A percentile compares a stretch with the other conserved stretches of the same genome.
phyloP scores from a whole-genome alignment of 2,329 filamentous ascomycete species.

The Emmonsiellopsis sp. region DNA sequence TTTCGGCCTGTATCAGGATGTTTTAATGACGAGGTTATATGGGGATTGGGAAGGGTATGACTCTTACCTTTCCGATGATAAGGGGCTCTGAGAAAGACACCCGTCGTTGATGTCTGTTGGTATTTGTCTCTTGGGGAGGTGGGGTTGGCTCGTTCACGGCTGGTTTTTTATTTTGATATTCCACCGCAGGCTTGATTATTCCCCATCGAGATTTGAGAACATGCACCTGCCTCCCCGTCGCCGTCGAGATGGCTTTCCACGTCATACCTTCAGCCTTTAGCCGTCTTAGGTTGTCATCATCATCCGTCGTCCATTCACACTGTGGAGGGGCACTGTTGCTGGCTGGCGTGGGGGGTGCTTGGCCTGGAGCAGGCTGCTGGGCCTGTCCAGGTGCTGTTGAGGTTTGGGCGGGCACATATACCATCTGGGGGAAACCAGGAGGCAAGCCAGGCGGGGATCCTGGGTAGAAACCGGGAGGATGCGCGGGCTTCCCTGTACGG shows the following conservation, averaged over 20 bases:
- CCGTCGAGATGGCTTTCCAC: constrained; percentile 18
- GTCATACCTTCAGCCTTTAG: constrained; percentile 14
- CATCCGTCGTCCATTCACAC: constrained; percentile 15
- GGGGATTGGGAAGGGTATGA: too few relatives aligned
- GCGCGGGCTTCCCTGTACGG: neutral
- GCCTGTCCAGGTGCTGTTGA: neutral
- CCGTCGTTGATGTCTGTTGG: constrained; percentile 1
- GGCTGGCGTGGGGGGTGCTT: neutral
- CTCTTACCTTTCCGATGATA: constrained; percentile 1
- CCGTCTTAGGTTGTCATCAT: constrained; percentile 14
- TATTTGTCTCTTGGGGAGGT: constrained; percentile 1
- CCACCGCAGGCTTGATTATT: constrained; percentile 5
- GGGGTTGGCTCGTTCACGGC: neutral
- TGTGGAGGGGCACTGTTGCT: neutral
- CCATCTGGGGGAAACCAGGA: neutral
- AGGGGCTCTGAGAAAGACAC: constrained; percentile 10
- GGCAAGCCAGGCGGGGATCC: neutral
- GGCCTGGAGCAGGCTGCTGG: neutral
- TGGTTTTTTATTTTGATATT: neutral
- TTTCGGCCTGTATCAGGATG: neutral
- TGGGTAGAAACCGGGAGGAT: too few relatives aligned
- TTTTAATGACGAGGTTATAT: too few relatives aligned
- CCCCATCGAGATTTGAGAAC: constrained; percentile 19
- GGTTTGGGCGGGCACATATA: neutral
- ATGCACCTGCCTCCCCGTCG: constrained; percentile 17